Base-by-base conservation (phyloP, 768 basidiomycete species). In the Suillus subalutaceus region DNA sequence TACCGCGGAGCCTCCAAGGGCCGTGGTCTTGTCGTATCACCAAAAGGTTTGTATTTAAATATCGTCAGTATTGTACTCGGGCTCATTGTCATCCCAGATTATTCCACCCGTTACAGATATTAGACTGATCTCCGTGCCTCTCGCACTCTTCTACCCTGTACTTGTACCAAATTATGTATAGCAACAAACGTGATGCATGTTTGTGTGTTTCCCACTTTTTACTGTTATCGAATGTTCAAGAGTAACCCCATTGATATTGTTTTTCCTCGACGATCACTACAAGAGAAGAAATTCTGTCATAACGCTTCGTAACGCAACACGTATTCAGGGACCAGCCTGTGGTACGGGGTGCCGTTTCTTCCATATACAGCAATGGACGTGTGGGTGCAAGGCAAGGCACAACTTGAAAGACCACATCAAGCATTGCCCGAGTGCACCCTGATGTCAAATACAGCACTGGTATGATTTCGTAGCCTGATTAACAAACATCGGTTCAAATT, bases 1-100 rank as follows among this genome's bases (percentile, higher is more conserved):
- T 99, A 98, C 77, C 89, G 97, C 68, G 97, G 97, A 38, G 97
- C 97, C 1, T 95, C 95, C 2, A 98, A 98, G 73, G 97, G 97
- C 15, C 91, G 97, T 64, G 96, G 97, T 93, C 82, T 99, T 38
- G 97, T 99, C 41, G 96, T 97, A 16, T 96, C 96, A 0, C 96
- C 96, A 0, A 96, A 95, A 85, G 96, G 96, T 93, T 30, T 35
- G 84, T 75, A 18, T 10, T 16, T 62, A 4, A 16, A 4, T 35
- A n/a, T 37, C 3, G 32, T 40, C 61, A 65, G 64, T 16, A 66
- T 52, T 62, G 8, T 37, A 71, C 43, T 63, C 66, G 30, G 43
- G 23, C 62, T 57, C 38, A 61, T 30, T 8, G 12, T 55, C 53
- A 65, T 26, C 38, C 30, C 73, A 92, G 92, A 93, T 74, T 93